phyloP scores from a whole-genome alignment of 192 early-diverging fungal genomes.

The Umbelopsis ramanniana region DNA sequence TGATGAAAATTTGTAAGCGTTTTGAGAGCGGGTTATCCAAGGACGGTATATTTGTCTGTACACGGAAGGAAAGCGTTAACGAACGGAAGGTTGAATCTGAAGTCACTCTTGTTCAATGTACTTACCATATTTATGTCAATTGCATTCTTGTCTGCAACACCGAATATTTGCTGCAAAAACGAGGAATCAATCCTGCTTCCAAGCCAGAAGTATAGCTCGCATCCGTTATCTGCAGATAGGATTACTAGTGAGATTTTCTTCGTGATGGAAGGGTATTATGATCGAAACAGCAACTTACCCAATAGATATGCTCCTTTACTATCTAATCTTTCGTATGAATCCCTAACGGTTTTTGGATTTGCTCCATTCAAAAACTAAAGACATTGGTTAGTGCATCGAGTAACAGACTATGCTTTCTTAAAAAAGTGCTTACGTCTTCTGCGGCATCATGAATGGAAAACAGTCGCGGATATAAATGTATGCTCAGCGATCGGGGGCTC shows the following conservation, averaged over 20 bases:
- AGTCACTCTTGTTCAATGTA: no score
- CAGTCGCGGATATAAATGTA: slow-evolving; percentile 82
- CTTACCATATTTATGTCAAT: slow-evolving; percentile 75
- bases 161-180: slow-evolving; percentile 79
- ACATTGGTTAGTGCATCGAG: not conserved
- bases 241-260: not conserved
- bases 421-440: slow-evolving; percentile 44
- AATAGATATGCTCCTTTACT: slow-evolving; percentile 81
- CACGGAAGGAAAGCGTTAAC: not conserved
- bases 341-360: slow-evolving; percentile 40
- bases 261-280: not conserved
- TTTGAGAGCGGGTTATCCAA: slow-evolving; percentile 7
- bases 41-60: not conserved
- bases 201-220: slow-evolving; percentile 82
- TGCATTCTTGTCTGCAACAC: slow-evolving; percentile 69
- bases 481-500: slow-evolving; percentile 70
- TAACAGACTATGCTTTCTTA: not conserved
- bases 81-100: not conserved
- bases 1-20: slow-evolving; percentile 12
- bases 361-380: slow-evolving; percentile 2
- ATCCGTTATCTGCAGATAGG: slow-evolving; percentile 70
- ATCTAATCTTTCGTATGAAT: slow-evolving; percentile 79
- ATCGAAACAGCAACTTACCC: slow-evolving; percentile 44
- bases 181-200: slow-evolving; percentile 67
- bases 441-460: slow-evolving; percentile 67